phyloP scores from a whole-genome alignment of 2,329 filamentous ascomycete genomes.

The Achaetomium macrosporum region DNA sequence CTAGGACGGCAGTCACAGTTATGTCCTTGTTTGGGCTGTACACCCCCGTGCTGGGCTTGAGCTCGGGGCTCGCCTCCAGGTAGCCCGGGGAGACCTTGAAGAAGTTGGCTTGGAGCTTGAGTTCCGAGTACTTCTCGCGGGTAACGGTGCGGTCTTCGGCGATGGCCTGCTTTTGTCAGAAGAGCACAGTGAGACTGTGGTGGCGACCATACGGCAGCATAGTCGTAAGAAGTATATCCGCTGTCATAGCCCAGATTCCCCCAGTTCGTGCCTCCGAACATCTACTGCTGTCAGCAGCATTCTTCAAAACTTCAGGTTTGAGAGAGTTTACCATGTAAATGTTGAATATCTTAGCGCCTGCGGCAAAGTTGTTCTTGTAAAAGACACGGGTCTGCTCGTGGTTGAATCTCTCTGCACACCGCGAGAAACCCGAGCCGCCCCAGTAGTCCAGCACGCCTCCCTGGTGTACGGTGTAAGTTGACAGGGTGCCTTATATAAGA shows the following conservation, averaged over 20 bases:
- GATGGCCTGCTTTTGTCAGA: constrained; percentile 40
- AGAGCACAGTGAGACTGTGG: too few relatives aligned
- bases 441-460: constrained; percentile 68
- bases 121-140: constrained; percentile 5
- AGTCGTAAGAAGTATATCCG: constrained; percentile 55
- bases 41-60: constrained; percentile 42
- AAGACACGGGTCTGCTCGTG: constrained; percentile 73
- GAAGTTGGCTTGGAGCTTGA: not conserved
- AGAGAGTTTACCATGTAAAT: constrained; percentile 60
- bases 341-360: constrained; percentile 62
- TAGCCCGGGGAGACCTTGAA: constrained; percentile 56
- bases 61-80: constrained; percentile 51
- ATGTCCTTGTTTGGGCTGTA: constrained; percentile 48
- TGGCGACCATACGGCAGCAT: constrained; percentile 36
- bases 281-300: constrained; percentile 34
- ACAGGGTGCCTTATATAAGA: not conserved
- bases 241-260: constrained; percentile 68
- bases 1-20: constrained; percentile 56
- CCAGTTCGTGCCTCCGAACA: constrained; percentile 77
- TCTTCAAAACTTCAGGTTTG: not conserved
- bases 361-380: constrained; percentile 68
- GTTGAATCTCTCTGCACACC: constrained; percentile 61
- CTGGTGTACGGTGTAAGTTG: constrained; percentile 46
- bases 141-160: constrained; percentile 52
- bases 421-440: constrained; percentile 64